Base-by-base conservation (phyloP, 1,284 basidiomycete species). In the Ganoderma lingzhi region DNA sequence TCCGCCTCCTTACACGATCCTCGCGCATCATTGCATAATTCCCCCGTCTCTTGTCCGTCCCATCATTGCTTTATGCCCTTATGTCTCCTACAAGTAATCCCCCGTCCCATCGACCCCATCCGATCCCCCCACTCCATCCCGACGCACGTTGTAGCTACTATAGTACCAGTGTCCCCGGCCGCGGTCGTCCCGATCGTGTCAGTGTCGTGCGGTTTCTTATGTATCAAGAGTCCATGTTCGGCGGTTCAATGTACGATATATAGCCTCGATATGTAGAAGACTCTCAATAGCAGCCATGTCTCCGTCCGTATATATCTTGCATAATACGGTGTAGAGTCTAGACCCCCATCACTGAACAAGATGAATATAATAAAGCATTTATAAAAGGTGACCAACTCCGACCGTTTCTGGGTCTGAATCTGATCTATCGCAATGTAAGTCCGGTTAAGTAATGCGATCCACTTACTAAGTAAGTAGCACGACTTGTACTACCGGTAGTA, bases 121-220 rank as follows among this genome's bases (percentile, higher is more conserved):
- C 35, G 35, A 35, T 35, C n/a, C 35, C 35, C 35, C 35, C 35
- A 35, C 35, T 35, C 35, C 53, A 32, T 35, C 3, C 32, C 23
- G 48, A 51, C 23, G 48, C 30, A 56, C 53, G 30, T 56, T 56
- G 53, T 56, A 56, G 53, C 53, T 35, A 51, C 48, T 51, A 51
- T 56, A 32, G 30, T 56, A 10, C 30, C 6, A 2, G 53, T 4
- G 1, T n/a, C 48, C 48, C 30, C 53, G 3, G 14, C 17, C 53
- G 28, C 14, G 4, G 53, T 15, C 53, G 19, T 35, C 53, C 32
- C 53, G 23, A 23, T 30, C 28, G 28, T 30, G 28, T 28, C 28
- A 30, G 30, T 56, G 53, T 56, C 53, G 30, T 30, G 15, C 53
- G 53, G 53, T 51, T 28, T 51, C 23, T 17, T 56, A 56, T 56